A percentile compares a stretch with the other conserved stretches of the same genome.
Evolutionary conservation across 2,329 filamentous ascomycete species (phyloP).

Genomic region (Gnomoniopsis smithogilvyi): DNA sequence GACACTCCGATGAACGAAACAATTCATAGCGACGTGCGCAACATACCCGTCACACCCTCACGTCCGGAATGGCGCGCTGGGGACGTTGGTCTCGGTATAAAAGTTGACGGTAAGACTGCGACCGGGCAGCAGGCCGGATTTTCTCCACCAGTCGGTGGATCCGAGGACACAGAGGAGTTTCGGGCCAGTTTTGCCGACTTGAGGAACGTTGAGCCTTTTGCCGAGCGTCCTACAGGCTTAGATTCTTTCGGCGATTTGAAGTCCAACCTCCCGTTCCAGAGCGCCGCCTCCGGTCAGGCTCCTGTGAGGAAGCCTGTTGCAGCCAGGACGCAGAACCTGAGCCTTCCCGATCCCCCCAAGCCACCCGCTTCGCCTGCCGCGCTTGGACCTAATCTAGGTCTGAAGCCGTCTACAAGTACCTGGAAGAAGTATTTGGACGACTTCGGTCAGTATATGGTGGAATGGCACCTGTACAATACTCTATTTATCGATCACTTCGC

Average conservation of each 20-base stretch:
- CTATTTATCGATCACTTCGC: conserved; percentile 55
- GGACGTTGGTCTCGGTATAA: conserved; percentile 32
- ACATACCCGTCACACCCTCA: conserved; percentile 56
- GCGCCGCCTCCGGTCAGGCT: conserved; percentile 42
- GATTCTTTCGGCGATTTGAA: conserved; percentile 54
- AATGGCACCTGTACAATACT: conserved; percentile 49
- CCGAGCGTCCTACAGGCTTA: conserved; percentile 44
- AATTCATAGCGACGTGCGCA: conserved; percentile 37
- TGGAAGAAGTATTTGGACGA: conserved; percentile 52
- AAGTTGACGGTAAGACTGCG: conserved; percentile 20
- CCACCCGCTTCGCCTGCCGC: conserved; percentile 45
- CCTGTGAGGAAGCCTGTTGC: conserved; percentile 30
- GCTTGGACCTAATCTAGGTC: conserved; percentile 36
- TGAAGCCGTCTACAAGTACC: conserved; percentile 38
- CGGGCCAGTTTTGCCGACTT: conserved; percentile 52
- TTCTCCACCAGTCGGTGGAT: conserved; percentile 35
- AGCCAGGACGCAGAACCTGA: conserved; percentile 39
- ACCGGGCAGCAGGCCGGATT: conserved; percentile 1
- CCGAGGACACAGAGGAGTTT: conserved; percentile 55
- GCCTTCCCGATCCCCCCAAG: conserved; percentile 46
- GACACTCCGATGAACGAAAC: conserved; percentile 45
- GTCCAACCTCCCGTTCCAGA: conserved; percentile 55
- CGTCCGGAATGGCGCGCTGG: conserved; percentile 59
- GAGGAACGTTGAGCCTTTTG: conserved; percentile 53
- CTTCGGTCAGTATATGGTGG: conserved; percentile 51